Evolutionary conservation across 805 yeast species (phyloP), one percentile per base, ranked within the genome.

Genomic region (Deakozyma indianensis): DNA sequence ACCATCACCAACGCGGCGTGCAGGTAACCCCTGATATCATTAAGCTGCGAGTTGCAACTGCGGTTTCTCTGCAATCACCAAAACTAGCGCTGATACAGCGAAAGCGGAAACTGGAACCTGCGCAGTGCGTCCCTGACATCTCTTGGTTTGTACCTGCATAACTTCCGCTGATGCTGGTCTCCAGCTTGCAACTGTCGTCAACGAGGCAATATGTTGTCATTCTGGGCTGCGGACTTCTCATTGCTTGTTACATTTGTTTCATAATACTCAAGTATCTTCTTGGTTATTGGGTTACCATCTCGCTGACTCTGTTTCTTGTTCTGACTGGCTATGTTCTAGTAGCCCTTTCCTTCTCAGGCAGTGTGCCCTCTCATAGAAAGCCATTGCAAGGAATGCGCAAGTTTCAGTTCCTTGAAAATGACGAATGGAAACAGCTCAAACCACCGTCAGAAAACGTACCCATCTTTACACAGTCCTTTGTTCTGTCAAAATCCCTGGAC

Each of bases 401-500:
- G 38, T 20, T 20, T 14, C 20, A 14, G 18, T 32, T 32, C 16
- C 38, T 32, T 7, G 18, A 14, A 5, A 9, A 7, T 32, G 38
- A 32, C 38, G 16, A 32, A 7, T 32, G 38, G 38, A 32, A 32
- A n/a, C 9, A 7, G 16, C 38, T 20, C 5, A 20, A 9, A n/a
- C 7, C 9, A 9, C 11, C 11, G 18, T 14, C 18, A 4, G 38
- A 32, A 20, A 14, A 47, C 3, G 41, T 22, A 7, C 56, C 54
- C 20, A 46, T 69, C 2, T 64, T 71, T 28, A 71, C 73, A 2
- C 73, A 73, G 22, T 73, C 78, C 23, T 69, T 72, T 46, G 52
- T 69, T 2, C 67, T 80, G 3, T 74, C 82, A 2, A 75, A 71
- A 41, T 63, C 75, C 0, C 43, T 80, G 3, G 73, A 75, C 41